Base-by-base conservation (phyloP, 805 yeast genomes). In the Schizosaccharomyces osmophilus region DNA sequence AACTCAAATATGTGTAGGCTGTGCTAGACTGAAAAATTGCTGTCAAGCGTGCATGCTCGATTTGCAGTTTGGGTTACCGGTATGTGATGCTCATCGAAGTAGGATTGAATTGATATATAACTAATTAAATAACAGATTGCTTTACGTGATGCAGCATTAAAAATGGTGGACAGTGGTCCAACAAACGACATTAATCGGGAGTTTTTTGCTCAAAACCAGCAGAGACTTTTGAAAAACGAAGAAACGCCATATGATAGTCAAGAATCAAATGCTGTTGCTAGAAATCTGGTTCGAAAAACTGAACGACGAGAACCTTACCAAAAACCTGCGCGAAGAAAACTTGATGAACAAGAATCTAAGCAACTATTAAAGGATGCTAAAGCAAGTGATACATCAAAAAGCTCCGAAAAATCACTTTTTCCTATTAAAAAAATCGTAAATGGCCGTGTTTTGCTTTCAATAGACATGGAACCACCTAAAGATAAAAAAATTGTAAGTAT, bases 11-110 rank as follows among this genome's bases (percentile, higher is more conserved):
- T 90, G 98, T 72, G 69, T 73, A 43, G 81, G 89, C 0, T 90
- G 98, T 73, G 82, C 97, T 0, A 74, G 82, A 54, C 80, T 83
- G 55, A 78, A 83, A 63, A 84, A 86, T 71, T 84, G 94, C 66
- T 90, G 98, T 69, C 97, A 93, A 70, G 73, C 82, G 29, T 90
- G 98, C 70, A 78, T 87, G 80, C 70, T 84, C 42, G 97, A 90
- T 72, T 73, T 89, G 54, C 79, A 83, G 36, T 85, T 82, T 73
- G 86, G 88, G 3, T 79, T 93, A n/a, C 87, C 95, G 0, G 69
- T 87, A 45, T 19, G 51, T 45, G 41, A 36, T 36, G 15, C 17
- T 36, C 41, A 11, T 36, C 13, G 13, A 36, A 9, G 5, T 4
- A 36, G 41, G 4, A 13, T 11, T 11, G 15, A 13, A 36, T 9